phyloP scores from a whole-genome alignment of 306 rosid species.

The Glycyrrhiza uralensis region DNA sequence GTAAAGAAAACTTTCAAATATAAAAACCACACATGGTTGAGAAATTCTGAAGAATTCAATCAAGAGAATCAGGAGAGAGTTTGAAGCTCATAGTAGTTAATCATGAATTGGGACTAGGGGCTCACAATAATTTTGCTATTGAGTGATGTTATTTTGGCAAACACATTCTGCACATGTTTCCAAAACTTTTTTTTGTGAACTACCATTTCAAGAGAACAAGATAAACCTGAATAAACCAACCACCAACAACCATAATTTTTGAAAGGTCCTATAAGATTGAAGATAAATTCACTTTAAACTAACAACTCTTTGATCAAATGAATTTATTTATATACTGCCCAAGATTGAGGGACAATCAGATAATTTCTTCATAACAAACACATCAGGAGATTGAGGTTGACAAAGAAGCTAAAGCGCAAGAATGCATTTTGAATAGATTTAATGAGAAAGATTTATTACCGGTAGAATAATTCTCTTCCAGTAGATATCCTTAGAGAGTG shows the following conservation, averaged over 20 bases:
- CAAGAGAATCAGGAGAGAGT: not conserved
- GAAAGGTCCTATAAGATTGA: not conserved
- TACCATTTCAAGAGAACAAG: not conserved
- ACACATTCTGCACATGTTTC: not conserved
- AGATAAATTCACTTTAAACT: not conserved
- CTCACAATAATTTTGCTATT: not conserved
- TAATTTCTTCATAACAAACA: not conserved
- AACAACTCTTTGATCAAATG: conserved; percentile 3
- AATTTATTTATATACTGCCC: not conserved
- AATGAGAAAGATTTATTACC: conserved; percentile 45
- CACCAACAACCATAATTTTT: not conserved
- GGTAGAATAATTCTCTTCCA: conserved; percentile 58
- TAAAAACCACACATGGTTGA: not conserved
- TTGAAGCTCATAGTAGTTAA: not conserved
- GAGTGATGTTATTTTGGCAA: not conserved
- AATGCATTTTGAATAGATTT: not conserved
- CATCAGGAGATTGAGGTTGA: conserved; percentile 8
- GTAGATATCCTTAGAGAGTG: conserved; percentile 24
- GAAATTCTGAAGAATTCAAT: not conserved
- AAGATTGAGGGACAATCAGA: conserved; percentile 16
- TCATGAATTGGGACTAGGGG: not conserved
- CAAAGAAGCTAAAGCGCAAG: conserved; percentile 8
- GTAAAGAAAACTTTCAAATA: not conserved
- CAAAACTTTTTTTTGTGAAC: not conserved
- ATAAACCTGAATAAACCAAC: not conserved